A percentile compares a stretch with the other conserved stretches of the same genome.
Conservation (phyloP, 2,329 filamentous ascomycete species). For the Neofusicoccum parvum region DNA sequence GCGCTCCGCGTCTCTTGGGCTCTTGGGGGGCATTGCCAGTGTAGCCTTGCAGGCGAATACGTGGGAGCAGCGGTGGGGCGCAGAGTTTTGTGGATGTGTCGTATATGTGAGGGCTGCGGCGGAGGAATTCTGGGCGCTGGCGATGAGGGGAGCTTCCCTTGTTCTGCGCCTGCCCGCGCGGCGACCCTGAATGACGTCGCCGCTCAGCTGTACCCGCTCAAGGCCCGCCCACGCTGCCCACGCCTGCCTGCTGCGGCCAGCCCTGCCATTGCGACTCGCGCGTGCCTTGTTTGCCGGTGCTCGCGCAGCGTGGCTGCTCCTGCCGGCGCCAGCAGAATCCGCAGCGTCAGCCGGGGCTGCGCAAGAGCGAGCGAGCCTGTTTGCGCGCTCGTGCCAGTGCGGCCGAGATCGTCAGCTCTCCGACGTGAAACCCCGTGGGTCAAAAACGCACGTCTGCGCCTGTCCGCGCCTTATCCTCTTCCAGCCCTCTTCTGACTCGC, state of each 20-base stretch:
- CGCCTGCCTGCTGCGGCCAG: neutral
- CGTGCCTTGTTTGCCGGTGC: neutral
- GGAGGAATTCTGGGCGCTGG: neutral
- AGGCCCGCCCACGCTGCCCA: no score
- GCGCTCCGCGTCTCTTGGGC: slow-evolving; percentile 55
- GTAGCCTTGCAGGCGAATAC: neutral
- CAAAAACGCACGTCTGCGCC: slow-evolving; percentile 11
- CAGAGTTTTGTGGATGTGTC: slow-evolving; percentile 4
- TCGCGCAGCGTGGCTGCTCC: neutral
- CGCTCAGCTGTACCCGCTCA: neutral
- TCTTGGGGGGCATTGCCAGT: slow-evolving; percentile 37
- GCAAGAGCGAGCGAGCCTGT: neutral
- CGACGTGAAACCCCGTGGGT: slow-evolving; percentile 16
- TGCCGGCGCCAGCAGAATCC: neutral
- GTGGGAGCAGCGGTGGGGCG: slow-evolving; percentile 2
- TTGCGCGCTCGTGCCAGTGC: slow-evolving; percentile 11
- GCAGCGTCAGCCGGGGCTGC: slow-evolving; percentile 5
- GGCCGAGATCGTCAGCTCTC: slow-evolving; percentile 15
- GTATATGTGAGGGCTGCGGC: neutral
- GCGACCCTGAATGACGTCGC: slow-evolving; percentile 3
- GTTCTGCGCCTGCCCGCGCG: neutral
- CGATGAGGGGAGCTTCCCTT: neutral
- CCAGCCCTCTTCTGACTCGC: slow-evolving; percentile 11
- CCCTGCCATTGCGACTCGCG: neutral
- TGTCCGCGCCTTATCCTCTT: slow-evolving; percentile 9